phyloP scores from a whole-genome alignment of 306 rosid species.

The Vigna angularis region DNA sequence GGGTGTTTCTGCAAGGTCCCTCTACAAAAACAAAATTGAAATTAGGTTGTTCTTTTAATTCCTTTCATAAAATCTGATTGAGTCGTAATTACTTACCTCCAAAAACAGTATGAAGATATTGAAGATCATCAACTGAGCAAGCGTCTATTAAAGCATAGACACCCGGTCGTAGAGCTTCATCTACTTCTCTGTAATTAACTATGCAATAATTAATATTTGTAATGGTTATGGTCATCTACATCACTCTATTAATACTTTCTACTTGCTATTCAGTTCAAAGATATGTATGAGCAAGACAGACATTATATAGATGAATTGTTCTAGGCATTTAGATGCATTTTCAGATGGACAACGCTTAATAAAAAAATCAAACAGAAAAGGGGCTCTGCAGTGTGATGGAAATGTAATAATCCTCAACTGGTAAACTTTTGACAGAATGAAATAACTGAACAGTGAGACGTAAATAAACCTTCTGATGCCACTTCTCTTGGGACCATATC shows the following conservation, averaged over 20 bases:
- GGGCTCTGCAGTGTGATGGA: slow-evolving; percentile 24
- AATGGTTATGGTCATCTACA: slow-evolving; percentile 32
- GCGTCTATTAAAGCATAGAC: slow-evolving; percentile 77
- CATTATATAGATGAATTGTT: neutral
- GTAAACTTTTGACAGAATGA: slow-evolving; percentile 26
- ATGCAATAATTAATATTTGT: slow-evolving; percentile 37
- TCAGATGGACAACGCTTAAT: slow-evolving; percentile 19
- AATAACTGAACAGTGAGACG: slow-evolving; percentile 21
- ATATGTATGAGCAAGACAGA: slow-evolving; percentile 22
- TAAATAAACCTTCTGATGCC: slow-evolving; percentile 79
- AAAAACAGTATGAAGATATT: slow-evolving; percentile 87
- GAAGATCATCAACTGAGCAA: slow-evolving; percentile 86
- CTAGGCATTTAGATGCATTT: slow-evolving; percentile 1
- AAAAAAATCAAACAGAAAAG: slow-evolving; percentile 25
- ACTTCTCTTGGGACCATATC: slow-evolving; percentile 71
- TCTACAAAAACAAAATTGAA: slow-evolving; percentile 58
- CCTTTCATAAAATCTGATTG: slow-evolving; percentile 15
- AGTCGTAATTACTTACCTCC: slow-evolving; percentile 70
- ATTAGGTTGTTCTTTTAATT: slow-evolving; percentile 27
- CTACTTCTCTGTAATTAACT: slow-evolving; percentile 75
- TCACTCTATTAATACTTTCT: slow-evolving; percentile 21
- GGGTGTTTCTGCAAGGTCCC: slow-evolving; percentile 94
- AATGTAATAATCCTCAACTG: slow-evolving; percentile 29
- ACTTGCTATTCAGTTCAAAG: slow-evolving; percentile 13
- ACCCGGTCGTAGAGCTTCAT: slow-evolving; percentile 89